Evolutionary conservation across 768 basidiomycete species (phyloP).

Genomic region (Suillus americanus): DNA sequence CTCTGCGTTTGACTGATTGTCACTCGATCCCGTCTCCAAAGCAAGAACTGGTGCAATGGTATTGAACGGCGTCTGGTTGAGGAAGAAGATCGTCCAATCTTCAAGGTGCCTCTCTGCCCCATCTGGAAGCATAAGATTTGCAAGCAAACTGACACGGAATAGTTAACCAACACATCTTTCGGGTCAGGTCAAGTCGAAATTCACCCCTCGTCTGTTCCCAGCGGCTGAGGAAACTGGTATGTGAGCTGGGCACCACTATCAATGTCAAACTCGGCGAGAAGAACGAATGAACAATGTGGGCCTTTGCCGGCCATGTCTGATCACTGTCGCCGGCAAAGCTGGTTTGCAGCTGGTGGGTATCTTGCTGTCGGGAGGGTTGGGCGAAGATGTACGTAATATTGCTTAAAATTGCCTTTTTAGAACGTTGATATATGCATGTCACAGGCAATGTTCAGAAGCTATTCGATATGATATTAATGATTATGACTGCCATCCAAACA

Average conservation of each 20-base stretch:
- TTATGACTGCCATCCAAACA: neutral
- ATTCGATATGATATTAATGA: neutral
- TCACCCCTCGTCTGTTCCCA: constrained; percentile 94
- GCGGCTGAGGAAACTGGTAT: constrained; percentile 93
- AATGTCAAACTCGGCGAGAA: constrained; percentile 99
- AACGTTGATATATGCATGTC: neutral
- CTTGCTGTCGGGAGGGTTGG: neutral
- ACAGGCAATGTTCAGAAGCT: neutral
- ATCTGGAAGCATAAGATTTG: constrained; percentile 98
- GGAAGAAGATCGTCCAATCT: constrained; percentile 98
- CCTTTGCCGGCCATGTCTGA: constrained; percentile 57
- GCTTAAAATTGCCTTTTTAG: neutral
- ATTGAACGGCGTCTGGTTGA: constrained; percentile 91
- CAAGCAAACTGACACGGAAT: constrained; percentile 65
- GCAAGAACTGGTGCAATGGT: constrained; percentile 82
- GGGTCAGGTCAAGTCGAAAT: constrained; percentile 21
- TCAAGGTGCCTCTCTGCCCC: constrained; percentile 93
- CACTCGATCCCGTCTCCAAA: constrained; percentile 50
- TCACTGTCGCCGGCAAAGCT: neutral
- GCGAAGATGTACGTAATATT: neutral
- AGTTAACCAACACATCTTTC: constrained; percentile 7
- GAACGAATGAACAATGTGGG: constrained; percentile 86
- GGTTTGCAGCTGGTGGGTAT: neutral
- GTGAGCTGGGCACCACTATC: constrained; percentile 90
- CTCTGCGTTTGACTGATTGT: constrained; percentile 25